Evolutionary conservation across 768 basidiomycete genomes (phyloP).

Genomic region (Vararia minispora): DNA sequence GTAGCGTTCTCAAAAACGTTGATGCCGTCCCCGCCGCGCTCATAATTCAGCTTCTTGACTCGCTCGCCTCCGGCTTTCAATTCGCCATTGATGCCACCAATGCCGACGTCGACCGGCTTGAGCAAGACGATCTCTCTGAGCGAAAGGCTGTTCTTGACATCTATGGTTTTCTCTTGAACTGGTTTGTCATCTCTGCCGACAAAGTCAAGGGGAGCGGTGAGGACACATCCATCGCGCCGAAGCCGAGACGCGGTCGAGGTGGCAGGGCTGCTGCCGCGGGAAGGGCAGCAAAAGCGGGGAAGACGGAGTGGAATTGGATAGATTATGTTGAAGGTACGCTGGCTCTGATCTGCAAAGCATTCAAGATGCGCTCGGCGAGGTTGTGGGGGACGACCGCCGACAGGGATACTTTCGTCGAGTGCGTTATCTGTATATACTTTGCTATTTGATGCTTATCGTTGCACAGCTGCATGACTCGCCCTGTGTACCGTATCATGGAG

Average conservation of each 20-base stretch:
- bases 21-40: slow-evolving; percentile 47
- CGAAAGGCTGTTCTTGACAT: slow-evolving; percentile 78
- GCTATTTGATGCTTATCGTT: slow-evolving; percentile 4
- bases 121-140: slow-evolving; percentile 42
- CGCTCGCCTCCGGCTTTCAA: slow-evolving; percentile 65
- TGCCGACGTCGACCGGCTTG: slow-evolving; percentile 59
- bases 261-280: slow-evolving; percentile 39
- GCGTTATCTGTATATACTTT: slow-evolving; percentile 20
- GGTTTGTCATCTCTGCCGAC: slow-evolving; percentile 80
- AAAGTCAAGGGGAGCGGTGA: slow-evolving; percentile 50
- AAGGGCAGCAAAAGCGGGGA: slow-evolving; percentile 29
- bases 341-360: slow-evolving; percentile 56
- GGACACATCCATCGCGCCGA: slow-evolving; percentile 34
- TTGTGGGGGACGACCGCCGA: slow-evolving; percentile 89
- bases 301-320: slow-evolving; percentile 57
- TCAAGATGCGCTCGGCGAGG: slow-evolving; percentile 57
- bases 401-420: slow-evolving; percentile 79
- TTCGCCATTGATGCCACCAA: slow-evolving; percentile 62
- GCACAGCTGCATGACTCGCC: slow-evolving; percentile 75
- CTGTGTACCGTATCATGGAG: slow-evolving; percentile 81
- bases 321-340: slow-evolving; percentile 67
- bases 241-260: slow-evolving; percentile 46
- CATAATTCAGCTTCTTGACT: slow-evolving; percentile 84
- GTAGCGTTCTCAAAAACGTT: slow-evolving; percentile 71
- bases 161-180: slow-evolving; percentile 86